Percentiles rank a stretch among this genome's conserved stretches.
Evolutionary conservation across 164 flowering plant species (phyloP).

Genomic region (Nelumbo lutea): DNA sequence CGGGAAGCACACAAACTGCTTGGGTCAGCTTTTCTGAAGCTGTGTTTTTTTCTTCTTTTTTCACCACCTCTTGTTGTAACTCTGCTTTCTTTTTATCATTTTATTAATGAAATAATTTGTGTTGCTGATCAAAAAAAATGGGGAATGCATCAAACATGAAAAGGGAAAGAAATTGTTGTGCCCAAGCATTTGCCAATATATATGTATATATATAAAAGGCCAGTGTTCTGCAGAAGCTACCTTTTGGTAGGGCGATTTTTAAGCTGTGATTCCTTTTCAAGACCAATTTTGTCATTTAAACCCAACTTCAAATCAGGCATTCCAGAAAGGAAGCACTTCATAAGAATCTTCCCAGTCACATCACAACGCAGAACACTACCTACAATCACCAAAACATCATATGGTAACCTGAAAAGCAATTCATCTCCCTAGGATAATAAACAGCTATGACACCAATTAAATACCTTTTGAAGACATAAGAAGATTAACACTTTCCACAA

Average conservation of each 20-base stretch:
- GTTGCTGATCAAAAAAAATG: background rate
- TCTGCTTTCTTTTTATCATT: too few species aligned
- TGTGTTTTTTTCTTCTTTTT: too few species aligned
- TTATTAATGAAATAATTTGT: background rate
- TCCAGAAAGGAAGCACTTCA: slow-evolving; percentile 99
- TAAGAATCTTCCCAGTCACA: slow-evolving; percentile 95
- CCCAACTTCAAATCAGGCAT: slow-evolving; percentile 99
- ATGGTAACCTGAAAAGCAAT: slow-evolving; percentile 6
- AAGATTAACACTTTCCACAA: slow-evolving; percentile 98
- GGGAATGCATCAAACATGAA: background rate
- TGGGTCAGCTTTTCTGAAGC: too few species aligned
- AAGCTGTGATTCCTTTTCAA: slow-evolving; percentile 93
- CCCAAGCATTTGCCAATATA: background rate
- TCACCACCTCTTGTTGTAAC: too few species aligned
- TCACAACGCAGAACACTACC: slow-evolving; percentile 96
- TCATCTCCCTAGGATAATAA: slow-evolving; percentile 3
- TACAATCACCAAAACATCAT: slow-evolving; percentile 24
- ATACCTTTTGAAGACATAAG: slow-evolving; percentile 99
- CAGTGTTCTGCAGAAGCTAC: slow-evolving; percentile 29
- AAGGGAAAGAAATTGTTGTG: background rate
- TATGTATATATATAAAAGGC: background rate
- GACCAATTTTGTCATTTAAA: slow-evolving; percentile 93
- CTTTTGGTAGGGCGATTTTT: slow-evolving; percentile 92
- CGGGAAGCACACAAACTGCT: too few species aligned
- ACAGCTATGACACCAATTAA: slow-evolving; percentile 1